Conservation (phyloP, 2,329 filamentous ascomycete genomes). For the Ilyonectria destructans region DNA sequence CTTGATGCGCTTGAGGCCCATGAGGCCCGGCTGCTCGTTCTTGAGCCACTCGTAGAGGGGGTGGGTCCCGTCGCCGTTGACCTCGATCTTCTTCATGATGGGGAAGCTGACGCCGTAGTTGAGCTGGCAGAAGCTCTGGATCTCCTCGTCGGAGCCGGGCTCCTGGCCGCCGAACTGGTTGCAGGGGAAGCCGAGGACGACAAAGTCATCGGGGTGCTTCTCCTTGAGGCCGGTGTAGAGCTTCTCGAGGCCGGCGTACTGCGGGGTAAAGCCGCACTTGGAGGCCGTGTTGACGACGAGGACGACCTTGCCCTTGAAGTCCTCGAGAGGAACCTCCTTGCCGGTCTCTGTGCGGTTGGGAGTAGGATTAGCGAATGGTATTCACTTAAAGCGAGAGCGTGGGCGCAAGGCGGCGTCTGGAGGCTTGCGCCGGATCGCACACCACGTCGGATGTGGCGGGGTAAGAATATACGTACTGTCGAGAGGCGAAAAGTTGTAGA, state of each 20-base stretch:
- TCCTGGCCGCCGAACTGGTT: constrained; percentile 97
- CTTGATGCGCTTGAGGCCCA: constrained; percentile 94
- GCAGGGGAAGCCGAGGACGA: constrained; percentile 96
- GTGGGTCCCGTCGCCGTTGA: constrained; percentile 88
- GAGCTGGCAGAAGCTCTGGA: constrained; percentile 88
- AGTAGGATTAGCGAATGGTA: constrained; percentile 34
- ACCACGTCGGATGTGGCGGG: not conserved
- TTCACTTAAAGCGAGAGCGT: not conserved
- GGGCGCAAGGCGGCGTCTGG: not conserved
- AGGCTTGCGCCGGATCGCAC: not conserved
- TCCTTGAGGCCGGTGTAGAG: constrained; percentile 86
- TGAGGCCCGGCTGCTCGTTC: constrained; percentile 81
- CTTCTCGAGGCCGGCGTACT: constrained; percentile 91
- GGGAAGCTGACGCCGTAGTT: constrained; percentile 96
- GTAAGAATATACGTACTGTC: constrained; percentile 74
- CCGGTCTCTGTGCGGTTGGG: constrained; percentile 65
- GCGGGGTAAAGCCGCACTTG: constrained; percentile 98
- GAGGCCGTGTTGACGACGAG: constrained; percentile 98
- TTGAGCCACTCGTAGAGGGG: constrained; percentile 87
- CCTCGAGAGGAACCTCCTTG: constrained; percentile 76
- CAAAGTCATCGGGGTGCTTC: constrained; percentile 82
- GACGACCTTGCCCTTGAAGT: constrained; percentile 92
- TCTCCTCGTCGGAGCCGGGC: constrained; percentile 85
- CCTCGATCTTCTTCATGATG: constrained; percentile 91
- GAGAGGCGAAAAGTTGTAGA: constrained; percentile 89